Evolutionary conservation across 495 filamentous ascomycete genomes (phyloP).

Genomic region (Hamigera avellanea): DNA sequence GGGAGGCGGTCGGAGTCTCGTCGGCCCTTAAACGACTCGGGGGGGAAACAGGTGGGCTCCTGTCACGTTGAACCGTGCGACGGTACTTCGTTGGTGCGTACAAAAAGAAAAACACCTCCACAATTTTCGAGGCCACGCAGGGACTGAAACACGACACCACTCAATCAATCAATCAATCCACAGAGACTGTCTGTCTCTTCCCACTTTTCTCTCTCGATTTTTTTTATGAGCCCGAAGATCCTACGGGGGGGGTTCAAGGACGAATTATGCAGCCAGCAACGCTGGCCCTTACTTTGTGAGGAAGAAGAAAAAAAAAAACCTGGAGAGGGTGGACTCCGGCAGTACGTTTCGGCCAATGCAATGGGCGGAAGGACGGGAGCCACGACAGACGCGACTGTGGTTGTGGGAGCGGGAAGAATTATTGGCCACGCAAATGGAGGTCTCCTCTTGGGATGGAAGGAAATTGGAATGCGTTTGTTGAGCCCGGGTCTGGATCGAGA

Average conservation of each 20-base stretch:
- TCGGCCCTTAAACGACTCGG: no score
- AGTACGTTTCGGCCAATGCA: conserved; percentile 13
- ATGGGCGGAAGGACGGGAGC: neutral
- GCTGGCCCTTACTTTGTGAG: conserved; percentile 3
- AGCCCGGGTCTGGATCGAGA: no score
- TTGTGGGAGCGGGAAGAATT: no score
- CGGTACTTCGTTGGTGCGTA: neutral
- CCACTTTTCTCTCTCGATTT: neutral
- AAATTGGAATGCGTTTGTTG: no score
- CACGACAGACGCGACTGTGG: no score
- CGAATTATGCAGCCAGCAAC: conserved; percentile 7
- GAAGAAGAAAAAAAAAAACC: conserved; percentile 6
- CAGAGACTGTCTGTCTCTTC: neutral
- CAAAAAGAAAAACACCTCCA: no score
- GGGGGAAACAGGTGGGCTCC: neutral
- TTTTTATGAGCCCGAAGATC: neutral
- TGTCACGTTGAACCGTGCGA: conserved; percentile 8
- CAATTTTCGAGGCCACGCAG: conserved; percentile 16
- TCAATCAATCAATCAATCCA: conserved; percentile 7
- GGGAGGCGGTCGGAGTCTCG: conserved; percentile 6
- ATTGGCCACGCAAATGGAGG: no score
- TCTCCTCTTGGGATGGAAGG: no score
- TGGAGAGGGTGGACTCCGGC: conserved; percentile 13
- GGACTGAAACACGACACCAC: conserved; percentile 12
- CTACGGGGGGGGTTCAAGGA: neutral